Evolutionary conservation across 2,329 filamentous ascomycete species (phyloP).

Genomic region (Colletotrichum sp.): DNA sequence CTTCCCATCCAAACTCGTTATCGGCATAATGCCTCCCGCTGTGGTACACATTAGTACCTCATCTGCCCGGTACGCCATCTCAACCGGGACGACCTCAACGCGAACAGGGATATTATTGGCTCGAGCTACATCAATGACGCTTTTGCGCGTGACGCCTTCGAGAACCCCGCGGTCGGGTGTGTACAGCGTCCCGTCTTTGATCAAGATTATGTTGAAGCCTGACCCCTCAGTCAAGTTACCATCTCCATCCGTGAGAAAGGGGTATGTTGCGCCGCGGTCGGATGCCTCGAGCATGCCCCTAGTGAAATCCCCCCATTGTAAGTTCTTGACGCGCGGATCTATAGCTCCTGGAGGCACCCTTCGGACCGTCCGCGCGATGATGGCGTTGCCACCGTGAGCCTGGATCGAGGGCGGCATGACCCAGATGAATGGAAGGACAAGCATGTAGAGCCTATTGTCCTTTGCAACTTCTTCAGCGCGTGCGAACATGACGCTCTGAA

Average conservation of each 20-base stretch:
- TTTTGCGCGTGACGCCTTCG: conserved; percentile 52
- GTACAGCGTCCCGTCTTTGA: conserved; percentile 49
- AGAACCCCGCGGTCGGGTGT: conserved; percentile 53
- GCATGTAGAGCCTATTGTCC: conserved; percentile 49
- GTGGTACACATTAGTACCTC: conserved; percentile 60
- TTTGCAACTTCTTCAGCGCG: conserved; percentile 37
- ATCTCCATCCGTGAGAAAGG: conserved; percentile 56
- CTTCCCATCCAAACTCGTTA: conserved; percentile 48
- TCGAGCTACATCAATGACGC: conserved; percentile 47
- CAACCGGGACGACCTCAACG: conserved; percentile 45
- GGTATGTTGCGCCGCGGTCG: conserved; percentile 50
- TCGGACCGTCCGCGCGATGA: conserved; percentile 50
- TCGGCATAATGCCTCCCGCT: conserved; percentile 58
- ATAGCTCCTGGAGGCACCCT: conserved; percentile 48
- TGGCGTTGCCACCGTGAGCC: conserved; percentile 40
- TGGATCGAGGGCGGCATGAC: conserved; percentile 52
- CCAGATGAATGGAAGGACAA: conserved; percentile 54
- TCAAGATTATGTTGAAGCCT: conserved; percentile 51
- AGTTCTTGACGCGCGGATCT: conserved; percentile 57
- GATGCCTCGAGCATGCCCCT: conserved; percentile 49
- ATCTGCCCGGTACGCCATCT: conserved; percentile 44
- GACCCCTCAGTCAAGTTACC: conserved; percentile 54
- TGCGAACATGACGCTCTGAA: conserved; percentile 42
- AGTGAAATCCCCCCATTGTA: conserved; percentile 55
- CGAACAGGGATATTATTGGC: conserved; percentile 36